These are phyloP conservation scores for Rhytidhysteron rufulum DNA, from an alignment of 2,329 filamentous ascomycete species.

Conservation along the genomic window DNA sequence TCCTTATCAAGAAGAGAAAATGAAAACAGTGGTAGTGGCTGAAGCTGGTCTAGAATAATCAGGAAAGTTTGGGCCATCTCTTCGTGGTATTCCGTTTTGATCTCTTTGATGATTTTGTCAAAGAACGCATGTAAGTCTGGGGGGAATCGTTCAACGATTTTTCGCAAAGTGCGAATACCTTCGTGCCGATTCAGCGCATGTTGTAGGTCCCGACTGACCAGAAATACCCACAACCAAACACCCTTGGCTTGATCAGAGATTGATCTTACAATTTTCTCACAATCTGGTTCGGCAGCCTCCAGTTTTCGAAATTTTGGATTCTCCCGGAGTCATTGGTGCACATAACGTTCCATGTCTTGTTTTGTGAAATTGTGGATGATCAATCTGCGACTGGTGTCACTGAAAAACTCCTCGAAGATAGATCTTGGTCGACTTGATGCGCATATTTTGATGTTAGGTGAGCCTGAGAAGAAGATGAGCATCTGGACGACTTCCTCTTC, in stretches of 20 bases:
- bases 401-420: constrained; percentile 7
- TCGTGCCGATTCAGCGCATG: constrained; percentile 8
- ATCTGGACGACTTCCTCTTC: constrained; percentile 18
- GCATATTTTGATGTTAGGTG: constrained; percentile 28
- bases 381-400: constrained; percentile 2
- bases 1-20: constrained; percentile 9
- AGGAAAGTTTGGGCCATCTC: constrained; percentile 11
- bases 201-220: constrained; percentile 8
- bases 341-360: constrained; percentile 10
- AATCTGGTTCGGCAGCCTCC: neutral
- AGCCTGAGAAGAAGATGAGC: constrained; percentile 15
- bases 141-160: constrained; percentile 8
- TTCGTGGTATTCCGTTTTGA: constrained; percentile 5
- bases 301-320: constrained; percentile 4
- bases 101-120: constrained; percentile 5
- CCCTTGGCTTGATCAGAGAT: constrained; percentile 6
- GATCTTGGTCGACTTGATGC: constrained; percentile 21
- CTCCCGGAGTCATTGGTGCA: constrained; percentile 3
- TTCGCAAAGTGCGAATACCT: constrained; percentile 1
- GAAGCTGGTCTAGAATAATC: constrained; percentile 2
- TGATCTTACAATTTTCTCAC: constrained; percentile 3
- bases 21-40: constrained; percentile 8
- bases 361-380: constrained; percentile 10
- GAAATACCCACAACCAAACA: constrained; percentile 14
- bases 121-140: constrained; percentile 9